Base-by-base conservation (phyloP, 129 eudicot genomes). In the Arctium minus region DNA sequence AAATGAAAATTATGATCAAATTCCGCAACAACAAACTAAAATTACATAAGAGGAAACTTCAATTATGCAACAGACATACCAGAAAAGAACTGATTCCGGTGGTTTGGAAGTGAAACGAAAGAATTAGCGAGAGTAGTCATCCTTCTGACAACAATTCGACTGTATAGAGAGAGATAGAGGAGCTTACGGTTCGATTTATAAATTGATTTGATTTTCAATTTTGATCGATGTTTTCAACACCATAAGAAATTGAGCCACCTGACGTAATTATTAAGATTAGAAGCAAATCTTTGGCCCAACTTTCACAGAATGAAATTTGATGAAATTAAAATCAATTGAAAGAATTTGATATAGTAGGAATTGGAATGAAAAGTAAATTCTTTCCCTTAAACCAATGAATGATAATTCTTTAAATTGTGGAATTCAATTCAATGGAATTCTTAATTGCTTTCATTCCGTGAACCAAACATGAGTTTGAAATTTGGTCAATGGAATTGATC, bases 81-180 rank as follows among this genome's bases (percentile, higher is more conserved):
- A 77, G 86, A 81, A 11, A 68, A 35, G 40, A 70, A 76, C 44
- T 72, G 85, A 72, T 82, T 70, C 53, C 46, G 87, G 22, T 74
- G 73, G 81, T 40, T 84, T 48, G 68, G 76, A 31, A 77, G 8
- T 22, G 90, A 84, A 84, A 81, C 39, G 48, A 81, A 84, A 12
- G 88, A 77, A 84, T 80, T 87, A 37, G 90, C n/a, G 42, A 87
- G 84, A 11, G 90, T 65, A 72, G 71, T 48, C 90, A 84, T 87
- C 74, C 37, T 87, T 67, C 27, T 75, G 74, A 70, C 38, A 29
- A 64, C 27, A 35, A 33, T 76, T 42, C 71, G 30, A 80, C 64
- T 72, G 72, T 60, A 80, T 60, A 78, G 68, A 70, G 31, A 65
- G 48, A 46, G 56, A 46, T 46, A 12, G n/a, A 60, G 75, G 67